Base-by-base conservation (phyloP, 1,284 basidiomycete species). In the Ceratobasidium sp. region DNA sequence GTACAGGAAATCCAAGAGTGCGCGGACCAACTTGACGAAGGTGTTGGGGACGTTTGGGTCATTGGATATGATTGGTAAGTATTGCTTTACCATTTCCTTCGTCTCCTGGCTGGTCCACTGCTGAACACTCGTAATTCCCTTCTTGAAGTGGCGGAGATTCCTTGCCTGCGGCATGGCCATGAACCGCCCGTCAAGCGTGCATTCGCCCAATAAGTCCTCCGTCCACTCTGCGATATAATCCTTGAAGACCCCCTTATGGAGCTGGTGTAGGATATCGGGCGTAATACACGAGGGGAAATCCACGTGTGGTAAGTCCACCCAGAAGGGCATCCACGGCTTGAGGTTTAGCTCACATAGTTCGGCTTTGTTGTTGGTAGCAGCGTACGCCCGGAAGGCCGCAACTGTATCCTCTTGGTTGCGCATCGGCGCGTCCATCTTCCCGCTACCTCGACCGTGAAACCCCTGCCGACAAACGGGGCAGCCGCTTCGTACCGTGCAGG, bases 241-340 rank as follows among this genome's bases (percentile, higher is more conserved):
- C 77, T 82, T 81, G 78, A 82, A 82, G 7, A 84, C 79, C 20
- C 84, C 84, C 67, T 85, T 83, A 78, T 84, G 82, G 1, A 84
- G 78, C 64, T 84, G 83, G 71, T 84, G 84, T 3, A 84, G 80
- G 46, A 84, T 71, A 57, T 85, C 82, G 4, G 83, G 83, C 4
- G 81, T 82, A 55, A 83, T 70, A 33, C 67, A 78, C 7, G 60
- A 18, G 77, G 44, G 81, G 50, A 83, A 83, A 70, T 70, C 44
- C 18, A 35, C 27, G 33, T 38, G 76, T 5, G 35, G 54, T 20
- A 71, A 12, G 38, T 20, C 14, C 0, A 14, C 54, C 68, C 68
- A 71, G 16, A 57, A 71, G 18, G 68, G 52, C 10, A 4, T 3
- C 18, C 48, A 50, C 3, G 66, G 50, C 48, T 50, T 68, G 20